phyloP scores from a whole-genome alignment of 2,329 filamentous ascomycete genomes.

The Penicillium nordicum region DNA sequence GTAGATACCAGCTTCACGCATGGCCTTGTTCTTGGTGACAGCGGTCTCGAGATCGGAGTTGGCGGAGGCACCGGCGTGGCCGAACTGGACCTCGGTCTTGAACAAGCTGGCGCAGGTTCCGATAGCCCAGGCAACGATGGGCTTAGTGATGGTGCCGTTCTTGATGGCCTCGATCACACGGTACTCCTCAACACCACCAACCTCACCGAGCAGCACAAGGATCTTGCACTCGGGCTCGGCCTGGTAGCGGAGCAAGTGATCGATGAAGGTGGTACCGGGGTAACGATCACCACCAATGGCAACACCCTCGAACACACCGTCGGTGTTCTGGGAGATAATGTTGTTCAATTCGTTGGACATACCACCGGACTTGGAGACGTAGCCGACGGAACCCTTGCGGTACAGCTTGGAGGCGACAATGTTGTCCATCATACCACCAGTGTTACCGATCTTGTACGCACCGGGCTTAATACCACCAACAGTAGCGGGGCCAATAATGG shows the following conservation, averaged over 20 bases:
- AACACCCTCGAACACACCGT: constrained; percentile 98
- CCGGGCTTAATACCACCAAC: constrained; percentile 99
- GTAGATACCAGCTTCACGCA: constrained; percentile 91
- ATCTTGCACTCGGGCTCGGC: constrained; percentile 98
- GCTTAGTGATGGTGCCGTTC: constrained; percentile 92
- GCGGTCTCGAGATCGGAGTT: constrained; percentile 99
- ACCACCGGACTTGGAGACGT: constrained; percentile 99
- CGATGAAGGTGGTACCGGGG: constrained; percentile 97
- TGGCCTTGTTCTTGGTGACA: constrained; percentile 91
- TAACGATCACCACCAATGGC: constrained; percentile 99
- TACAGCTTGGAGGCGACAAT: constrained; percentile 99
- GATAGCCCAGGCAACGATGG: constrained; percentile 98
- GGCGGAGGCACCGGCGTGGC: constrained; percentile 96
- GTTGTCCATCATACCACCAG: constrained; percentile 99
- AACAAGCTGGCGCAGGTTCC: constrained; percentile 99
- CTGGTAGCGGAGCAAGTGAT: constrained; percentile 95
- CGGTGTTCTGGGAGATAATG: constrained; percentile 93
- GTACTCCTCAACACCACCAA: constrained; percentile 99
- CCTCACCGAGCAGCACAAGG: constrained; percentile 90
- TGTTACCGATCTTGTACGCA: constrained; percentile 99
- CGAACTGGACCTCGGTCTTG: constrained; percentile 99
- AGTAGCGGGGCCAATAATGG: constrained; percentile 96
- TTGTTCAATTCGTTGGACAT: constrained; percentile 99
- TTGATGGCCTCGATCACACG: constrained; percentile 98
- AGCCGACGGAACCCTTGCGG: constrained; percentile 96